A percentile compares a stretch with the other conserved stretches of the same genome.
These are phyloP conservation scores for Neurospora sp. DNA, from an alignment of 495 filamentous ascomycete genomes.

Conservation along the genomic window DNA sequence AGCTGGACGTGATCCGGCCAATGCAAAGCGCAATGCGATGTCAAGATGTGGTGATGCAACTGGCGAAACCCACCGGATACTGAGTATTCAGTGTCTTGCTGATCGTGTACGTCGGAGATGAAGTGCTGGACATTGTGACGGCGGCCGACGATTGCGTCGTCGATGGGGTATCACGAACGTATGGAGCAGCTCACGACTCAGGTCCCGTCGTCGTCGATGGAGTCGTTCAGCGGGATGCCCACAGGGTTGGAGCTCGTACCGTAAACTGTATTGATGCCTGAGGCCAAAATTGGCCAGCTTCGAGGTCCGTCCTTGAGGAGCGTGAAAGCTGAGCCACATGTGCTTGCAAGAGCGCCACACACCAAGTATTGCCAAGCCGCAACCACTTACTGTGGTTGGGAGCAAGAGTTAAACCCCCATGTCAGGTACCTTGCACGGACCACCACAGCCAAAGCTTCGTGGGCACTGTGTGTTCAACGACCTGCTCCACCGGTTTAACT, in stretches of 20 bases:
- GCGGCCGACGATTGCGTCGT: conserved; percentile 25
- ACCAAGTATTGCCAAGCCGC: not conserved
- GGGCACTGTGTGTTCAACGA: too few species aligned
- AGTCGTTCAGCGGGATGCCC: conserved; percentile 18
- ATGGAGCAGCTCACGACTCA: conserved; percentile 4
- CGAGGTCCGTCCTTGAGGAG: not conserved
- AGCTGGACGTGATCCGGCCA: not conserved
- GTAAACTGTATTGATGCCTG: conserved; percentile 9
- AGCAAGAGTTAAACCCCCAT: too few species aligned
- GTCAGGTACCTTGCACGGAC: too few species aligned
- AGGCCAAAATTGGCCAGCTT: conserved; percentile 3
- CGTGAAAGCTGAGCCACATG: not conserved
- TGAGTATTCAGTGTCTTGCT: conserved; percentile 65
- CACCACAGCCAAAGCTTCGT: too few species aligned
- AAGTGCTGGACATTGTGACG: conserved; percentile 49
- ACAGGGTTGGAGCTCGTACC: conserved; percentile 7
- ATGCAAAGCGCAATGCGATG: conserved; percentile 4
- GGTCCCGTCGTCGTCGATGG: conserved; percentile 18
- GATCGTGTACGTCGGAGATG: conserved; percentile 47
- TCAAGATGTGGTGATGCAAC: conserved; percentile 7
- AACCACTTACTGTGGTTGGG: too few species aligned
- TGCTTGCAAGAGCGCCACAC: not conserved
- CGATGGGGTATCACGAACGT: conserved; percentile 13
- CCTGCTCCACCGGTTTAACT: too few species aligned
- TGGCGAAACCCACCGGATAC: conserved; percentile 57